Base-by-base conservation (phyloP, 129 eudicot genomes). In the Tagetes patula region DNA sequence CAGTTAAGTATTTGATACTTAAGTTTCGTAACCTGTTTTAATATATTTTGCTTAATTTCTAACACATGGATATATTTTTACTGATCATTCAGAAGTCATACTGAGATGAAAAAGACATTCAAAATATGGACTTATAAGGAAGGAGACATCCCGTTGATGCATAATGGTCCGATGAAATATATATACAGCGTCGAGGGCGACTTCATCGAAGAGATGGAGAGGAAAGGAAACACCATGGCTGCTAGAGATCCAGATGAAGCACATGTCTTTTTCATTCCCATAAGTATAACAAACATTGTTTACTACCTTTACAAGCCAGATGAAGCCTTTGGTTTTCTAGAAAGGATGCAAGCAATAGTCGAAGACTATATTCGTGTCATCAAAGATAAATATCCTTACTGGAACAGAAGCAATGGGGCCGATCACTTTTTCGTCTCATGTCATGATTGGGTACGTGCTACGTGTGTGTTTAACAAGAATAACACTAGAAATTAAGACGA, bases 361-460 rank as follows among this genome's bases (percentile, higher is more conserved):
- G 62, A 74, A 37, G 97, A 91, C 60, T 91, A 88, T 45, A 70
- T 91, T 0, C 39, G 76, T 20, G 55, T 84, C 10, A 74, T 91
- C 39, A 68, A 90, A 3, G 69, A 41, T 1, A 84, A 65, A 59
- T 82, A 91, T 43, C 87, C 84, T n/a, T 91, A 71, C 43, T 91
- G 97, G 96, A 88, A 91, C 43, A 84, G 88, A 45, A 91, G 87
- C 73, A 84, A 70, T 5, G 97, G 90, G 0, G 88, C 92, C 13
- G 96, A 91, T 79, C 97, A 91, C 69, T 84, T 88, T 75, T 88
- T 88, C 81, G 83, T 86, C 31, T 81, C 97, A 74, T 91, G 97
- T 52, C 97, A 91, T 75, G 92, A 91, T 69, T 91, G 97, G 96
- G 97, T 91, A 80, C 31, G 82, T 76, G 32, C 8, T 10, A 2